Evolutionary conservation across 2,329 filamentous ascomycete genomes (phyloP).

Genomic region (Aspergillus uvarum): DNA sequence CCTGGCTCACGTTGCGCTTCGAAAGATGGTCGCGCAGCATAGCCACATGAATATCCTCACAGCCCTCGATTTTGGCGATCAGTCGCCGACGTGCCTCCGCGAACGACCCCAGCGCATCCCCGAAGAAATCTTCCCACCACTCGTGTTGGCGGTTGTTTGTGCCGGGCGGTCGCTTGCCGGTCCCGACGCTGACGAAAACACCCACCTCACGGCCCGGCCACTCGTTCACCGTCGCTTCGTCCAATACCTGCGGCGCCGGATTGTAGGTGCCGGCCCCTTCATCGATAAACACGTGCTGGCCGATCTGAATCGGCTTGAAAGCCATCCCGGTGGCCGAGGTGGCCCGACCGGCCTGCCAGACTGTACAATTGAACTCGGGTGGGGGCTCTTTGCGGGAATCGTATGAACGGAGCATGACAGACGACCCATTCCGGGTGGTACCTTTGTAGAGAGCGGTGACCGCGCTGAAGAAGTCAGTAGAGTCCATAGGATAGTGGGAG

Average conservation of each 20-base stretch:
- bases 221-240: slow-evolving; percentile 88
- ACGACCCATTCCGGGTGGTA: slow-evolving; percentile 64
- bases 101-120: slow-evolving; percentile 73
- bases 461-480: slow-evolving; percentile 56
- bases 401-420: slow-evolving; percentile 84
- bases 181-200: slow-evolving; percentile 91
- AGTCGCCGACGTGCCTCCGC: slow-evolving; percentile 82
- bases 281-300: slow-evolving; percentile 90
- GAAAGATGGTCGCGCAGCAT: slow-evolving; percentile 79
- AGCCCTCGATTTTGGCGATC: slow-evolving; percentile 91
- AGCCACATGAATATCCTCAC: slow-evolving; percentile 82
- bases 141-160: slow-evolving; percentile 67
- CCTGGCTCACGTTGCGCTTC: slow-evolving; percentile 75
- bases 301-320: slow-evolving; percentile 93
- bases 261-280: slow-evolving; percentile 92
- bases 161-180: slow-evolving; percentile 76
- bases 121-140: slow-evolving; percentile 89
- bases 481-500: slow-evolving; percentile 13
- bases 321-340: slow-evolving; percentile 87
- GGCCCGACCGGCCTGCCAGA: slow-evolving; percentile 96
- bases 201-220: slow-evolving; percentile 93
- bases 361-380: slow-evolving; percentile 88
- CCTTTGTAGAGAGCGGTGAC: slow-evolving; percentile 91
- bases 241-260: slow-evolving; percentile 77
- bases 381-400: slow-evolving; percentile 89